These are phyloP conservation scores for Inonotus hispidus DNA, from an alignment of 1,284 basidiomycete genomes.

Conservation along the genomic window DNA sequence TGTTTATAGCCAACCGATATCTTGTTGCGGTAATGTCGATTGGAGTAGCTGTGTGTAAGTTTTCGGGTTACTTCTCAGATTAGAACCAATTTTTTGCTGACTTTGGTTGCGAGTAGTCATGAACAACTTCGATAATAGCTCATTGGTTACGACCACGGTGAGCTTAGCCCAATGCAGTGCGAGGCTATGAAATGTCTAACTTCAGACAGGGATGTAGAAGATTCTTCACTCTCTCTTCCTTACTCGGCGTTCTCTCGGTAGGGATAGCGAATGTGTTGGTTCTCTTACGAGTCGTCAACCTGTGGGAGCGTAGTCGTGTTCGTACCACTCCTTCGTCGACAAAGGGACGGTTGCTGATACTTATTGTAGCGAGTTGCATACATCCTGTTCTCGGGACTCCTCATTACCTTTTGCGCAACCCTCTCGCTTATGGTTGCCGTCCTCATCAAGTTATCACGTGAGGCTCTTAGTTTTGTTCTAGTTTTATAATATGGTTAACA, in stretches of 20 bases:
- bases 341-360: neutral
- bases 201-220: slow-evolving; percentile 7
- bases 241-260: slow-evolving; percentile 15
- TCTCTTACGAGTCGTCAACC: slow-evolving; percentile 14
- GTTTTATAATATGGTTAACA: neutral
- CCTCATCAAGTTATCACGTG: slow-evolving; percentile 6
- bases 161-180: neutral
- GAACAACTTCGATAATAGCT: neutral
- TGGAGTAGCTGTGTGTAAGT: slow-evolving; percentile 13
- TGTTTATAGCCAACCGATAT: slow-evolving; percentile 24
- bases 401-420: slow-evolving; percentile 11
- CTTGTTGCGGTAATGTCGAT: neutral
- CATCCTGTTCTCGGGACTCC: slow-evolving; percentile 7
- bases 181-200: neutral
- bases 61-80: neutral
- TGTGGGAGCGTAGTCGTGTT: slow-evolving; percentile 18
- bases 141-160: neutral
- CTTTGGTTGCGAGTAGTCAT: neutral
- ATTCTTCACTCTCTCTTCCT: slow-evolving; percentile 4
- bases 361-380: neutral
- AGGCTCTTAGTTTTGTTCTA: neutral
- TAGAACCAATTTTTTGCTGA: neutral
- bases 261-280: slow-evolving; percentile 15
- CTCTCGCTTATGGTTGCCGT: slow-evolving; percentile 8
- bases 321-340: neutral